Evolutionary conservation across 352 stramenopile genomes (phyloP).

Genomic region (Pythium rishiriense): DNA sequence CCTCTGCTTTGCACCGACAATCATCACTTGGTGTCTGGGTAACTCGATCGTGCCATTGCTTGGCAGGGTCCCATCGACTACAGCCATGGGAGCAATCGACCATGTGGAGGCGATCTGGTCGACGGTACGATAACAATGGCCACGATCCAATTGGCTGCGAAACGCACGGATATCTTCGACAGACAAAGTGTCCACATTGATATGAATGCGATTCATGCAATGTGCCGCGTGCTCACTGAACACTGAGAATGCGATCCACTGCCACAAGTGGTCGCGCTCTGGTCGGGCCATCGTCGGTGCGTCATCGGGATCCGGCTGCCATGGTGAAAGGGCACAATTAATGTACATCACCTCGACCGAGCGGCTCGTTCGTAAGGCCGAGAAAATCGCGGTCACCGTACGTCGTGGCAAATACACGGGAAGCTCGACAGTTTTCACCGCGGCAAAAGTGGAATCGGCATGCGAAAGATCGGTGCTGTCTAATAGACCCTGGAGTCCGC

Average conservation of each 20-base stretch:
- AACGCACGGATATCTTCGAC: background rate
- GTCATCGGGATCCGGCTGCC: conserved; percentile 11
- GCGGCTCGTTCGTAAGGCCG: conserved; percentile 2
- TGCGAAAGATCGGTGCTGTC: background rate
- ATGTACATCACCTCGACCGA: conserved; percentile 1
- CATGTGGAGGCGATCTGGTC: too few species aligned
- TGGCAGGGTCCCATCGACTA: too few species aligned
- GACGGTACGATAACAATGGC: too few species aligned
- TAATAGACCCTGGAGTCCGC: background rate
- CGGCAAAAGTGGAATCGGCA: background rate
- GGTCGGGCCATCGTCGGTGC: background rate
- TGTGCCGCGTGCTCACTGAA: background rate
- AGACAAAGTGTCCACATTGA: background rate
- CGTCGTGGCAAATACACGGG: conserved; percentile 5
- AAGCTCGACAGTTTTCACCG: conserved; percentile 4
- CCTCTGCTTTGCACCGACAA: too few species aligned
- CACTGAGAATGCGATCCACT: conserved; percentile 5
- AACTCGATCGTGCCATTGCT: too few species aligned
- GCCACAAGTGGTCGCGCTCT: conserved; percentile 12
- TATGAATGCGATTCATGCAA: background rate
- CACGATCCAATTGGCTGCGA: background rate
- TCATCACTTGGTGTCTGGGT: background rate
- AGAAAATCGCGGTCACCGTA: conserved; percentile 7
- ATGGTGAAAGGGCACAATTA: conserved; percentile 3
- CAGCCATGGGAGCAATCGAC: too few species aligned